Evolutionary conservation across 2,329 filamentous ascomycete species (phyloP).

Genomic region (Sporothrix sp.): DNA sequence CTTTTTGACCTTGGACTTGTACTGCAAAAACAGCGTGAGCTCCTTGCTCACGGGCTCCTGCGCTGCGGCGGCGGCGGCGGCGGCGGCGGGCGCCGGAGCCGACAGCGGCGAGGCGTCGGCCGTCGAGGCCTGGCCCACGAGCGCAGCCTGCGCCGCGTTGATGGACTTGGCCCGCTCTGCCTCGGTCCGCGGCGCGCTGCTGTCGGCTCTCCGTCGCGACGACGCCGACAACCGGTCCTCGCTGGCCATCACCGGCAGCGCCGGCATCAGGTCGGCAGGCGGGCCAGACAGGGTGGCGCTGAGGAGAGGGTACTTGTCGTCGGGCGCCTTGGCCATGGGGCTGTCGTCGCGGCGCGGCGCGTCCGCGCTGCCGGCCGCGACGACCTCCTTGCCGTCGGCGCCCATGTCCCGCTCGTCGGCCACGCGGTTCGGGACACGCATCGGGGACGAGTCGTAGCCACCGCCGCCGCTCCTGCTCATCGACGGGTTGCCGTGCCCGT

Average conservation of each 20-base stretch:
- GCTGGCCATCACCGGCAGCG: slow-evolving; percentile 22
- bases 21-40: slow-evolving; percentile 87
- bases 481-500: slow-evolving; percentile 39
- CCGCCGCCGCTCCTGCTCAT: slow-evolving; percentile 23
- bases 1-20: slow-evolving; percentile 95
- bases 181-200: not conserved
- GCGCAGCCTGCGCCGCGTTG: slow-evolving; percentile 8
- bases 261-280: slow-evolving; percentile 33
- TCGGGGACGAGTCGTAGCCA: slow-evolving; percentile 49
- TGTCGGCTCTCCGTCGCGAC: not conserved
- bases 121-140: slow-evolving; percentile 4
- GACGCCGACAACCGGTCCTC: slow-evolving; percentile 20
- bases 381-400: slow-evolving; percentile 8
- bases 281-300: slow-evolving; percentile 53
- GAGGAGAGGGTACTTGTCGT: slow-evolving; percentile 49
- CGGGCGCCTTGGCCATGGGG: slow-evolving; percentile 47
- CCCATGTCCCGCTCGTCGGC: slow-evolving; percentile 47
- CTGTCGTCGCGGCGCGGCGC: slow-evolving; percentile 27
- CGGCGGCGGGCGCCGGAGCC: not conserved
- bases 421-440: slow-evolving; percentile 49
- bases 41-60: slow-evolving; percentile 55
- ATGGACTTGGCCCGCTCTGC: slow-evolving; percentile 11
- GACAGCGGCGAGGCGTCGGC: not conserved
- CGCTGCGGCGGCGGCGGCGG: not conserved
- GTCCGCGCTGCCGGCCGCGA: not conserved